These are phyloP conservation scores for Geranomyces variabilis DNA, from an alignment of 192 early-diverging fungal species.

Conservation along the genomic window DNA sequence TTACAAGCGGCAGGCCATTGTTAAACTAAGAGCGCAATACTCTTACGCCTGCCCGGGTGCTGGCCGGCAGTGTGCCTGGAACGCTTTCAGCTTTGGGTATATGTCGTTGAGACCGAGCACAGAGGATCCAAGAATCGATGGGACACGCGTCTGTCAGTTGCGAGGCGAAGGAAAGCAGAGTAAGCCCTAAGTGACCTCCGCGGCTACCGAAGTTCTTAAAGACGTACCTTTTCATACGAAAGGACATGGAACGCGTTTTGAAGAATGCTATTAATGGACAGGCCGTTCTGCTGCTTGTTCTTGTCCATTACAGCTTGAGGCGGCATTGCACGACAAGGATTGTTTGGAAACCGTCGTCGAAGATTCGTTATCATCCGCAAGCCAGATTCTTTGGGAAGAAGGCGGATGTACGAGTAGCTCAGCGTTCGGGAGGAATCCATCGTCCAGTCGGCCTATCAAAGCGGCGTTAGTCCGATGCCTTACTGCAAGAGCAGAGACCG, in stretches of 20 bases:
- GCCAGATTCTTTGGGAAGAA: slow-evolving; percentile 79
- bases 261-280: slow-evolving; percentile 57
- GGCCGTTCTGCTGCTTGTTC: slow-evolving; percentile 10
- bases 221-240: slow-evolving; percentile 51
- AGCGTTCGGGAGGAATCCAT: slow-evolving; percentile 10
- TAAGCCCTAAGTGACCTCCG: background rate
- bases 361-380: slow-evolving; percentile 83
- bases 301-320: too few relatives aligned
- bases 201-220: background rate
- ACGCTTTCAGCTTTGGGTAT: slow-evolving; percentile 40
- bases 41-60: background rate
- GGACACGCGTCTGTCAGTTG: slow-evolving; percentile 11
- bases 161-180: background rate
- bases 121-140: slow-evolving; percentile 26
- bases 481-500: too few relatives aligned
- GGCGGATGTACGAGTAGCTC: slow-evolving; percentile 69
- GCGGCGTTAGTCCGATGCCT: too few relatives aligned
- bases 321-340: background rate
- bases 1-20: background rate
- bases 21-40: background rate
- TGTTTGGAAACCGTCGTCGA: slow-evolving; percentile 36
- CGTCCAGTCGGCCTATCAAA: background rate
- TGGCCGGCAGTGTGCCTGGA: slow-evolving; percentile 14
- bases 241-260: slow-evolving; percentile 61
- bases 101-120: slow-evolving; percentile 49